phyloP scores from a whole-genome alignment of 495 filamentous ascomycete species.

The Aspergillus bridgeri region DNA sequence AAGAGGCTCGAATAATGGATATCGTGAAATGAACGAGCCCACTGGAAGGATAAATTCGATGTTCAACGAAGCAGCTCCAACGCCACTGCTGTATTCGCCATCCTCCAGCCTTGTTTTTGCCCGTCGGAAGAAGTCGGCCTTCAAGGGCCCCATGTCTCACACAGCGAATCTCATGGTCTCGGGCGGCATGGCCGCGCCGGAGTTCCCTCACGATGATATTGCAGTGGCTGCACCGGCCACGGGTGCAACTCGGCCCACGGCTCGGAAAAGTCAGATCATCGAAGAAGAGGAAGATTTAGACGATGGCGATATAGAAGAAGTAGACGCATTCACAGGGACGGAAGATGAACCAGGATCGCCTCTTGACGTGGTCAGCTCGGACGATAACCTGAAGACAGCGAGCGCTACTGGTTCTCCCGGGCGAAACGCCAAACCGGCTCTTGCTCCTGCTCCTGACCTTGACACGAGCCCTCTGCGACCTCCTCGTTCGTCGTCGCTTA shows the following conservation, averaged over 20 bases:
- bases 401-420: conserved; percentile 19
- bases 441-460: conserved; percentile 36
- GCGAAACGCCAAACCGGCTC: conserved; percentile 21
- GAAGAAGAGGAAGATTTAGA: conserved; percentile 84
- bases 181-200: conserved; percentile 33
- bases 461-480: conserved; percentile 31
- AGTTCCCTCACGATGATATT: conserved; percentile 34
- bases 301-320: conserved; percentile 67
- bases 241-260: conserved; percentile 58
- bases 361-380: conserved; percentile 18
- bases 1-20: conserved; percentile 47
- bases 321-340: conserved; percentile 61
- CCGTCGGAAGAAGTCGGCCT: conserved; percentile 81
- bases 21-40: conserved; percentile 27
- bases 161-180: conserved; percentile 46
- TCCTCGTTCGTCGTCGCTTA: conserved; percentile 40
- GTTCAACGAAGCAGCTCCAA: conserved; percentile 39
- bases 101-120: conserved; percentile 77
- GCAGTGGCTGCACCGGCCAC: conserved; percentile 48
- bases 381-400: conserved; percentile 9
- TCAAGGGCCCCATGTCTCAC: conserved; percentile 79
- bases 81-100: conserved; percentile 44
- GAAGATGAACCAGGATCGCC: conserved; percentile 40
- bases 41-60: conserved; percentile 28
- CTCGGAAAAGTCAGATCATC: conserved; percentile 60